These are phyloP conservation scores for Volvox carteri DNA, from an alignment of 163 green algal genomes.

Conservation along the genomic window DNA sequence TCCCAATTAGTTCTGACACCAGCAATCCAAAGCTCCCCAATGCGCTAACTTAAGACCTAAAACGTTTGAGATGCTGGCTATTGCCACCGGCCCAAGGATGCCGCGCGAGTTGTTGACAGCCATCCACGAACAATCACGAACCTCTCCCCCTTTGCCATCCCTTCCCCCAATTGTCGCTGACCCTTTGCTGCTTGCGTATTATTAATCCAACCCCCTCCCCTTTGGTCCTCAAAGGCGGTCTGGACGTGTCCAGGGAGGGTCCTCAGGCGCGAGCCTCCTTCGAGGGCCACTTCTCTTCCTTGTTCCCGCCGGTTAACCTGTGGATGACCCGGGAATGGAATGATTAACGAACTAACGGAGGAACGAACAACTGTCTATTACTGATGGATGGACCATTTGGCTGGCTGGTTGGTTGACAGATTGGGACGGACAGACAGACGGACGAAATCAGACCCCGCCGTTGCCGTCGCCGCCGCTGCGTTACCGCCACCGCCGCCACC, in stretches of 20 bases:
- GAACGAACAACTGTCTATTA: too few relatives aligned
- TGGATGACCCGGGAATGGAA: slow-evolving; percentile 36
- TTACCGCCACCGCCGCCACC: too few relatives aligned
- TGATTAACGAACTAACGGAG: too few relatives aligned
- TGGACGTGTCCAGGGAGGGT: slow-evolving; percentile 21
- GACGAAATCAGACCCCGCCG: too few relatives aligned
- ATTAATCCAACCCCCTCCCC: neutral
- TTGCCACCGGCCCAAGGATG: neutral
- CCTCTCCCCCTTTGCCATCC: neutral
- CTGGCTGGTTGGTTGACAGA: too few relatives aligned
- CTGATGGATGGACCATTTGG: too few relatives aligned
- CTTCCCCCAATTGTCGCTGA: neutral
- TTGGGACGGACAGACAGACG: too few relatives aligned
- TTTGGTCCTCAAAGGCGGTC: neutral
- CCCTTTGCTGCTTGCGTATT: neutral
- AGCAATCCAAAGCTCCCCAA: too few relatives aligned
- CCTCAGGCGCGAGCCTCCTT: slow-evolving; percentile 42
- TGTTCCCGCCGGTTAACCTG: slow-evolving; percentile 51
- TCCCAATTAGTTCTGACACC: too few relatives aligned
- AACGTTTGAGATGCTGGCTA: neutral
- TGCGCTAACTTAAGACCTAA: too few relatives aligned
- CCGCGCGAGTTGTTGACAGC: neutral
- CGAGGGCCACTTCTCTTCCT: neutral
- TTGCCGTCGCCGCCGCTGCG: too few relatives aligned
- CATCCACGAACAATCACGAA: neutral